Evolutionary conservation across 805 yeast species (phyloP).

Genomic region (Wickerhamiella kurtzmanii): DNA sequence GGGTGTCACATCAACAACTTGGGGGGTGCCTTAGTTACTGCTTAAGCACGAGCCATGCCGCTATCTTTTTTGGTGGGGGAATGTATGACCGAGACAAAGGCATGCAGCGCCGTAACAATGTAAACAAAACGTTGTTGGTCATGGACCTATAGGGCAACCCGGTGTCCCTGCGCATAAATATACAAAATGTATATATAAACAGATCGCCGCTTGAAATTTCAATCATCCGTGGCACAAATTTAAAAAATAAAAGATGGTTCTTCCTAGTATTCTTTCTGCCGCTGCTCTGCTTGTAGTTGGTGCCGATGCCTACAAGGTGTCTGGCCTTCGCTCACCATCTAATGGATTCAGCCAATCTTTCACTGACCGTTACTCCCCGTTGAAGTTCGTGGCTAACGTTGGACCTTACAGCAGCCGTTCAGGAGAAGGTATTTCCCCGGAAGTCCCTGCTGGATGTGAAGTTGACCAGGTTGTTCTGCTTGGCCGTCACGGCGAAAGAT

Average conservation of each 20-base stretch:
- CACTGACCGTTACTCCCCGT: slow-evolving; percentile 32
- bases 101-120: too few species aligned
- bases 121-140: too few species aligned
- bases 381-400: slow-evolving; percentile 34
- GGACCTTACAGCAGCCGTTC: slow-evolving; percentile 38
- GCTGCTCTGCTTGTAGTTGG: not conserved
- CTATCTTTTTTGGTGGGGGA: too few species aligned
- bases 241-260: not conserved
- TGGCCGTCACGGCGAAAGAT: slow-evolving; percentile 44
- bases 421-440: slow-evolving; percentile 38
- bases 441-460: slow-evolving; percentile 34
- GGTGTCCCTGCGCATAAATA: too few species aligned
- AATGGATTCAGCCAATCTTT: slow-evolving; percentile 19
- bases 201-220: not conserved
- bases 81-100: too few species aligned
- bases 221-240: not conserved
- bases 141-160: too few species aligned
- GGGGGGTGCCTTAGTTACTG: too few species aligned
- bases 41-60: too few species aligned
- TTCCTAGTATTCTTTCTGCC: not conserved
- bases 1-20: too few species aligned
- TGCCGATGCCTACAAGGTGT: slow-evolving; percentile 1
- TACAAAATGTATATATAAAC: too few species aligned
- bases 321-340: not conserved
- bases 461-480: slow-evolving; percentile 38